Conservation (phyloP, 2,329 filamentous ascomycete genomes). For the Paracoccidioides brasiliensis region DNA sequence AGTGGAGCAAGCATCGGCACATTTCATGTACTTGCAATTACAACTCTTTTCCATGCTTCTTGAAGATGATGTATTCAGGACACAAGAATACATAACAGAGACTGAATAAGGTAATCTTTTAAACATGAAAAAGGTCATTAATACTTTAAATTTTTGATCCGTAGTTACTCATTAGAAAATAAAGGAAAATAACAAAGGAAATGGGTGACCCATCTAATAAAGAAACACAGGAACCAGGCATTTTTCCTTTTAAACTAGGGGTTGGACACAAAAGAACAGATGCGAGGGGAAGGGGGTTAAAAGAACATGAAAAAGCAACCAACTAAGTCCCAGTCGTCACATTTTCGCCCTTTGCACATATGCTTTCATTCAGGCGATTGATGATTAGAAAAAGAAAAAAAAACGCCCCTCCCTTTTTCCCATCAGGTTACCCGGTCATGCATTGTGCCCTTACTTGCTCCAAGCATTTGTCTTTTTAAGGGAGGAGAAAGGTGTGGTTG, state of each 20-base stretch:
- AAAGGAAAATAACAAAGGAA: background rate
- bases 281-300: background rate
- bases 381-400: background rate
- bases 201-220: background rate
- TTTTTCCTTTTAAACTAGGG: constrained; percentile 2
- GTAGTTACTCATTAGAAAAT: background rate
- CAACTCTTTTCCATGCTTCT: too few species aligned
- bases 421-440: background rate
- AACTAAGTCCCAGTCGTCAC: background rate
- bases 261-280: background rate
- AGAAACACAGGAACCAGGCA: background rate
- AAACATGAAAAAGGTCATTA: background rate
- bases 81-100: too few species aligned
- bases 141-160: constrained; percentile 1
- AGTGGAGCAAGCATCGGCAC: too few species aligned
- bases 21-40: too few species aligned
- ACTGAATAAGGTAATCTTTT: background rate
- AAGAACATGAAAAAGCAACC: background rate
- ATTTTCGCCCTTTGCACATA: background rate
- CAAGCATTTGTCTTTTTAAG: background rate
- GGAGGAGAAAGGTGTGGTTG: background rate
- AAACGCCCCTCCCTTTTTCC: background rate
- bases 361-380: background rate
- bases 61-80: too few species aligned
- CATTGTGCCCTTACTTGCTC: background rate